A percentile compares a stretch with the other conserved stretches of the same genome.
phyloP scores from a whole-genome alignment of 495 filamentous ascomycete species.

The Hyaloscypha bicolor region DNA sequence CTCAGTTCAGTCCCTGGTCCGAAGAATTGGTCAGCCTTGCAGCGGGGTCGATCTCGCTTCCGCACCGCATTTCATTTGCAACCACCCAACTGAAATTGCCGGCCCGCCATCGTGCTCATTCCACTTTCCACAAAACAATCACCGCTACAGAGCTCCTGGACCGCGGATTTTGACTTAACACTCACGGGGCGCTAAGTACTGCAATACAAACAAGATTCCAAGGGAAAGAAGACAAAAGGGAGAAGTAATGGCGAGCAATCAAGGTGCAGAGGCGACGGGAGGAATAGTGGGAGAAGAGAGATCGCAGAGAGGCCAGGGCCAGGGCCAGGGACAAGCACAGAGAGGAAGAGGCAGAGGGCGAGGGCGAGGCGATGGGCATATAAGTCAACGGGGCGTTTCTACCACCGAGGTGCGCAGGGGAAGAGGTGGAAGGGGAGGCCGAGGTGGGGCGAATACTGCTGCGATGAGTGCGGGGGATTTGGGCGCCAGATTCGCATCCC shows the following conservation, averaged over 20 bases:
- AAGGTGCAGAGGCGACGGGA: background rate
- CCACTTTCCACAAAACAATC: no score
- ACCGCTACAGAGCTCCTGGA: no score
- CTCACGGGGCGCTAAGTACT: no score
- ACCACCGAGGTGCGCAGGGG: slow-evolving; percentile 1
- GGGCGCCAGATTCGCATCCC: slow-evolving; percentile 13
- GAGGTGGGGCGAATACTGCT: slow-evolving; percentile 12
- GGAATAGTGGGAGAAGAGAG: slow-evolving; percentile 12
- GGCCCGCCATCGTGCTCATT: no score
- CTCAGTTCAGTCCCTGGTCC: no score
- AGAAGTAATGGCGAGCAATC: no score
- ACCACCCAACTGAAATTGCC: no score
- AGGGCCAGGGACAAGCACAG: slow-evolving; percentile 1
- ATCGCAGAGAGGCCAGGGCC: background rate
- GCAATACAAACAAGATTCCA: no score
- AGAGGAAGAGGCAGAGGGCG: slow-evolving; percentile 30
- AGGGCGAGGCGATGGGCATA: slow-evolving; percentile 30
- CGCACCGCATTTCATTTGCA: no score
- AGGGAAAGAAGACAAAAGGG: no score
- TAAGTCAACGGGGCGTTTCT: slow-evolving; percentile 6
- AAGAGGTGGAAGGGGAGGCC: slow-evolving; percentile 16
- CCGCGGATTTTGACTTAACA: no score
- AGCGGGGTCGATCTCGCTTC: slow-evolving; percentile 10
- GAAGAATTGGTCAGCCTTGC: slow-evolving; percentile 12
- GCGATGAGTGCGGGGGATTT: slow-evolving; percentile 15